Evolutionary conservation across 495 filamentous ascomycete genomes (phyloP).

Genomic region (Penicillium psychrofluorescens): DNA sequence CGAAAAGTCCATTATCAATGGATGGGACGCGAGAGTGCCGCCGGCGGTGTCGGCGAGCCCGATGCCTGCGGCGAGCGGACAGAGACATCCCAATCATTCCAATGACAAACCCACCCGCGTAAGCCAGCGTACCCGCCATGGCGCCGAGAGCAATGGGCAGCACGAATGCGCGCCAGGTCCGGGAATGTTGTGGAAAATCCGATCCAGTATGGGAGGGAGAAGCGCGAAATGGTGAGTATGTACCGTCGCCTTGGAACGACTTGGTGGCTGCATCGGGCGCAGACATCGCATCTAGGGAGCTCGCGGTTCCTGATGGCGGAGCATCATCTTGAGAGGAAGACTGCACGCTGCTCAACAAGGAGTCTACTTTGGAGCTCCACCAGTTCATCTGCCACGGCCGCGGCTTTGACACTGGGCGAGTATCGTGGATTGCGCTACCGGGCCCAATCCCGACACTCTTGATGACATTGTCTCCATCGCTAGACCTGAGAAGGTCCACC

Average conservation of each 20-base stretch:
- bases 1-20: slow-evolving; percentile 10
- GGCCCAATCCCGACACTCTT: slow-evolving; percentile 16
- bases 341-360: slow-evolving; percentile 2
- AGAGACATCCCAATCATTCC: slow-evolving; percentile 30
- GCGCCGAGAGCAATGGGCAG: slow-evolving; percentile 32
- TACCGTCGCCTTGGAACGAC: too few relatives aligned
- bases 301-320: too few relatives aligned
- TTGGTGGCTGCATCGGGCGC: too few relatives aligned
- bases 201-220: too few relatives aligned
- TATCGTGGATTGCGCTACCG: background rate
- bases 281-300: too few relatives aligned
- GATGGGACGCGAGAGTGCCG: background rate
- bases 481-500: slow-evolving; percentile 10
- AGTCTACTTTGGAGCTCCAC: slow-evolving; percentile 17
- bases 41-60: background rate
- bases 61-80: slow-evolving; percentile 10
- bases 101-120: slow-evolving; percentile 32
- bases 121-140: slow-evolving; percentile 31
- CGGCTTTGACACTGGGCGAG: slow-evolving; percentile 1
- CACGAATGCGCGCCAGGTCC: slow-evolving; percentile 24
- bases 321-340: too few relatives aligned
- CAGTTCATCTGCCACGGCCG: slow-evolving; percentile 16
- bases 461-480: slow-evolving; percentile 14
- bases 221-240: too few relatives aligned
- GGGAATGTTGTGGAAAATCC: slow-evolving; percentile 4